Evolutionary conservation across 331 rosid species (phyloP).

Genomic region (Arachis monticola): DNA sequence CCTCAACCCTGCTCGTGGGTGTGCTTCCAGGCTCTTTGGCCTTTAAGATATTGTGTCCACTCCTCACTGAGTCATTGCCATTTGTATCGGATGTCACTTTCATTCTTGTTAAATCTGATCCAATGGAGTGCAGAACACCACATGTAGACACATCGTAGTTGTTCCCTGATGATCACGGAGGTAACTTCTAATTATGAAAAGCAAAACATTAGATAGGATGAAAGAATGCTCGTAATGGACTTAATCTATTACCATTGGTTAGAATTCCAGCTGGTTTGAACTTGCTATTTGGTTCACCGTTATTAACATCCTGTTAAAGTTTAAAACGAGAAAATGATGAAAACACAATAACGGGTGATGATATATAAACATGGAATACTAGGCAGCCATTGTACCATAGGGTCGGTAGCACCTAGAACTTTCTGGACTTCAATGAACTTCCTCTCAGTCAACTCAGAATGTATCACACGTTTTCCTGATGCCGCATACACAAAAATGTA

Average conservation of each 20-base stretch:
- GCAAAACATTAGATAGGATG: background rate
- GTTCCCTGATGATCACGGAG: constrained; percentile 59
- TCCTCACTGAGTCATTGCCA: constrained; percentile 54
- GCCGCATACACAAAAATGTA: constrained; percentile 1
- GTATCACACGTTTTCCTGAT: constrained; percentile 86
- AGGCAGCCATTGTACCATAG: constrained; percentile 63
- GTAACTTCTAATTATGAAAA: constrained; percentile 6
- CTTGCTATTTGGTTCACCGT: constrained; percentile 55
- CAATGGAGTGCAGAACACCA: constrained; percentile 83
- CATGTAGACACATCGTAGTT: constrained; percentile 78
- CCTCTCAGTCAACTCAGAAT: constrained; percentile 64
- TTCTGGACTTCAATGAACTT: constrained; percentile 71
- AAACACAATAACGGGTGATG: constrained; percentile 25
- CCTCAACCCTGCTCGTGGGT: constrained; percentile 81
- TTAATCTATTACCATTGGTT: constrained; percentile 48
- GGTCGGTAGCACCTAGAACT: constrained; percentile 55
- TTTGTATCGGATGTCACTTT: constrained; percentile 60
- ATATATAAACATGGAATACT: constrained; percentile 6
- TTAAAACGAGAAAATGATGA: constrained; percentile 3
- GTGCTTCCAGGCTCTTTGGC: constrained; percentile 64
- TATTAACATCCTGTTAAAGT: constrained; percentile 63
- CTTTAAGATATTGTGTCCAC: constrained; percentile 57
- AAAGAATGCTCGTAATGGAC: constrained; percentile 1
- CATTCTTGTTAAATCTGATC: constrained; percentile 95
- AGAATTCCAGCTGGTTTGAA: constrained; percentile 39